A percentile compares a stretch with the other conserved stretches of the same genome.
Conservation (phyloP, 2,329 filamentous ascomycete species). For the Grosmannia clavigera region DNA sequence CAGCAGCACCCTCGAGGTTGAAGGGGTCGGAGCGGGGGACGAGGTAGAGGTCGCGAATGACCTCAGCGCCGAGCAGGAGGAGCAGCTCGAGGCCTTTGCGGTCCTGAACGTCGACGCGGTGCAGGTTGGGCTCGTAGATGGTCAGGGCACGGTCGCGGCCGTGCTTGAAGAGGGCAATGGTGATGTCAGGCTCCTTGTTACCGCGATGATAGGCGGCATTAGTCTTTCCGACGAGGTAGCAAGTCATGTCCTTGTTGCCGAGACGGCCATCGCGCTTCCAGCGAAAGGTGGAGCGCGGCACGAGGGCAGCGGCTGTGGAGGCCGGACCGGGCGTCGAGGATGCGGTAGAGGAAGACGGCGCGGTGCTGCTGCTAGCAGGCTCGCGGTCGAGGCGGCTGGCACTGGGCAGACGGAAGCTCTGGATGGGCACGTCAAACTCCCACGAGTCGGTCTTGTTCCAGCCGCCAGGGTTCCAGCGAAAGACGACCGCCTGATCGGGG, state of each 20-base stretch:
- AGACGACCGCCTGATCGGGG: slow-evolving; percentile 68
- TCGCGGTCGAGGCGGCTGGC: slow-evolving; percentile 65
- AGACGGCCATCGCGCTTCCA: slow-evolving; percentile 85
- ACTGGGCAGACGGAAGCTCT: slow-evolving; percentile 71
- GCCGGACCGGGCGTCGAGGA: slow-evolving; percentile 32
- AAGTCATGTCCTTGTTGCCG: slow-evolving; percentile 69
- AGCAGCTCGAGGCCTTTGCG: slow-evolving; percentile 85
- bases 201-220: slow-evolving; percentile 27
- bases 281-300: slow-evolving; percentile 69
- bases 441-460: slow-evolving; percentile 75
- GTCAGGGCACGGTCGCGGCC: slow-evolving; percentile 55
- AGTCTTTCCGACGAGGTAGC: slow-evolving; percentile 70
- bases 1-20: slow-evolving; percentile 47
- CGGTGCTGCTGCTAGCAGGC: slow-evolving; percentile 30
- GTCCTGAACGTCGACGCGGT: slow-evolving; percentile 84
- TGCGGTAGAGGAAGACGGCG: neutral
- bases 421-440: slow-evolving; percentile 86
- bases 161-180: slow-evolving; percentile 73
- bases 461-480: slow-evolving; percentile 59
- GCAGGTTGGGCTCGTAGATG: slow-evolving; percentile 86
- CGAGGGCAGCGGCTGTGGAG: slow-evolving; percentile 23
- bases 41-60: slow-evolving; percentile 54
- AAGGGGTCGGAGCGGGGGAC: slow-evolving; percentile 61
- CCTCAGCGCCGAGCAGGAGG: slow-evolving; percentile 49
- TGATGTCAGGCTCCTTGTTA: slow-evolving; percentile 83